phyloP scores from a whole-genome alignment of 306 rosid genomes.

The Cicer cuneatum region DNA sequence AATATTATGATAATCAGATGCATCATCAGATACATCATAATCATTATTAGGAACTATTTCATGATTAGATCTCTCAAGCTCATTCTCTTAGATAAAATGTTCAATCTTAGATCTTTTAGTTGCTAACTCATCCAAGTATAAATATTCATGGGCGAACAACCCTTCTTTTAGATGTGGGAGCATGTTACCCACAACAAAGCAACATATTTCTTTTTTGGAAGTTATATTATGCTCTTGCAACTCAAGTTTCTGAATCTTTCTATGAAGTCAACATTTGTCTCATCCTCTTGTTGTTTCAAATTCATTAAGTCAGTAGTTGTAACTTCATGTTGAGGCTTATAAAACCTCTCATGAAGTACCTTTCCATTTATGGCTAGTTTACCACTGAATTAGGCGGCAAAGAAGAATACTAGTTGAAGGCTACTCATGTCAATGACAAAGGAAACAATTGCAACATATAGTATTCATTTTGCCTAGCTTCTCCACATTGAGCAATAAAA shows the following conservation, averaged over 20 bases:
- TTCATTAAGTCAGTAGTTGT: neutral
- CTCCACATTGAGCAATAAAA: neutral
- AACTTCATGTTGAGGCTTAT: neutral
- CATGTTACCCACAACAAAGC: neutral
- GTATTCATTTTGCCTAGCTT: neutral
- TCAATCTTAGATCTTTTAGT: no score
- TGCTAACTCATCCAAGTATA: no score
- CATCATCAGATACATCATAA: no score
- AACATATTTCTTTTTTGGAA: no score
- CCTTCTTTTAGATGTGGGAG: neutral
- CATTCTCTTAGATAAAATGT: neutral
- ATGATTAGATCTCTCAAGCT: no score
- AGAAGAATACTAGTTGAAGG: neutral
- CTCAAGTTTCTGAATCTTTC: neutral
- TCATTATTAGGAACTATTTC: no score
- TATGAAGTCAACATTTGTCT: neutral
- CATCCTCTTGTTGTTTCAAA: neutral
- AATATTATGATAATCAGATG: no score
- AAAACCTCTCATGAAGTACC: neutral
- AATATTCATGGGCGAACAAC: no score
- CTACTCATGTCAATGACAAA: neutral
- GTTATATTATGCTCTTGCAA: neutral
- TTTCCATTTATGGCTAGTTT: neutral
- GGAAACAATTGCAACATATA: no score
- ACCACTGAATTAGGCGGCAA: neutral